phyloP scores from a whole-genome alignment of 208 protist genomes.

The Kentomonas sorsogonicus region DNA sequence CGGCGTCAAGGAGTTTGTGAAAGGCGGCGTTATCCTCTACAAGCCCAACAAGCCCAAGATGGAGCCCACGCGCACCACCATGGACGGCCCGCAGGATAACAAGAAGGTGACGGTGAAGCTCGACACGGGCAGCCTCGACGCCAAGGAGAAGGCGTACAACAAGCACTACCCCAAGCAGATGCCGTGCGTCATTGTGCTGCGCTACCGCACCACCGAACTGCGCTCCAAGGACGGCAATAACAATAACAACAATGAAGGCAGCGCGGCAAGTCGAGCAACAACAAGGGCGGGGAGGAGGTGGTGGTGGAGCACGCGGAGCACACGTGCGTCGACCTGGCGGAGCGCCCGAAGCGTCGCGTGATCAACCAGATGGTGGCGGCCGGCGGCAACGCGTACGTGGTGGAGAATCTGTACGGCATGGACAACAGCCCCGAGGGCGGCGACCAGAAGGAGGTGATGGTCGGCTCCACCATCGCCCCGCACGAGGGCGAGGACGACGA shows the following conservation, averaged over 20 bases:
- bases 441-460: conserved; percentile 54
- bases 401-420: conserved; percentile 84
- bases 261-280: conserved; percentile 16
- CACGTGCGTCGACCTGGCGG: conserved; percentile 79
- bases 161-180: conserved; percentile 89
- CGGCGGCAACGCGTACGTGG: conserved; percentile 71
- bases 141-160: conserved; percentile 82
- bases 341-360: conserved; percentile 71
- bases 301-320: conserved; percentile 82
- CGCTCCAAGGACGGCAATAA: conserved; percentile 33
- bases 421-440: conserved; percentile 42
- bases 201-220: conserved; percentile 74
- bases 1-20: conserved; percentile 83
- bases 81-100: conserved; percentile 69
- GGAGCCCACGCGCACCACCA: conserved; percentile 63
- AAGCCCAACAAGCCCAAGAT: conserved; percentile 89
- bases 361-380: conserved; percentile 81
- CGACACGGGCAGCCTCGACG: conserved; percentile 66
- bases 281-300: conserved; percentile 29
- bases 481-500: conserved; percentile 77
- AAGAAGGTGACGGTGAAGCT: conserved; percentile 69
- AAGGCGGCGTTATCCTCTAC: conserved; percentile 63
- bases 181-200: conserved; percentile 84
- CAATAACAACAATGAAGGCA: too few species aligned
- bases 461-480: conserved; percentile 56